phyloP scores from a whole-genome alignment of 768 basidiomycete genomes.

The Serendipita sp. region DNA sequence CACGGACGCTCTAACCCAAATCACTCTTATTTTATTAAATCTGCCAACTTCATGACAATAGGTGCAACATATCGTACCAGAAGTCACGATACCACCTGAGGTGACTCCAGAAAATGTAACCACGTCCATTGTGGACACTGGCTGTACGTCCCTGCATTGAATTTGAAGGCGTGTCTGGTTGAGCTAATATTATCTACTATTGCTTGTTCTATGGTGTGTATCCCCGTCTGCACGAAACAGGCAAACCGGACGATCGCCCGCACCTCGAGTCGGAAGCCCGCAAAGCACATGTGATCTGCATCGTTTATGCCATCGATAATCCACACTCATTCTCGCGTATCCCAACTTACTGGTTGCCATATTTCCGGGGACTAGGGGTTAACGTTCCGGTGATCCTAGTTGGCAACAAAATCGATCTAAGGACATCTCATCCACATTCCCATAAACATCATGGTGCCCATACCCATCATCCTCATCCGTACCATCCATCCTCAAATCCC shows the following conservation, averaged over 20 bases:
- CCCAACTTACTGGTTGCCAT: slow-evolving; percentile 94
- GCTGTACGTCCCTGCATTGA: slow-evolving; percentile 36
- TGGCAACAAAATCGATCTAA: slow-evolving; percentile 94
- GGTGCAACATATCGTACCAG: slow-evolving; percentile 92
- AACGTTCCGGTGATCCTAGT: slow-evolving; percentile 96
- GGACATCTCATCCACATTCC: slow-evolving; percentile 38
- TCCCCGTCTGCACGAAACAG: slow-evolving; percentile 24
- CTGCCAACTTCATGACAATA: slow-evolving; percentile 20
- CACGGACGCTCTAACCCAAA: background rate
- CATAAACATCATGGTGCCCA: background rate
- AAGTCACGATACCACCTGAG: slow-evolving; percentile 95
- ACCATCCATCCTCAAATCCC: background rate
- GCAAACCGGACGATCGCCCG: slow-evolving; percentile 65
- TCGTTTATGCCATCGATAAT: slow-evolving; percentile 94
- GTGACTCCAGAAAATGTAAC: slow-evolving; percentile 96
- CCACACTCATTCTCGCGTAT: slow-evolving; percentile 93
- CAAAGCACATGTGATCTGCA: slow-evolving; percentile 94
- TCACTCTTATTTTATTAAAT: background rate
- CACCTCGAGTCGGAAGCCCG: slow-evolving; percentile 91
- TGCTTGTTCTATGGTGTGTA: background rate
- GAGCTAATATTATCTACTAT: background rate
- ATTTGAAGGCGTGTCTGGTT: background rate
- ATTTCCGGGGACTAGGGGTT: slow-evolving; percentile 86
- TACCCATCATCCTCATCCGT: background rate
- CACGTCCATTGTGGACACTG: slow-evolving; percentile 94